Conservation (phyloP, 208 protist species). For the Trypanosoma boissoni region DNA sequence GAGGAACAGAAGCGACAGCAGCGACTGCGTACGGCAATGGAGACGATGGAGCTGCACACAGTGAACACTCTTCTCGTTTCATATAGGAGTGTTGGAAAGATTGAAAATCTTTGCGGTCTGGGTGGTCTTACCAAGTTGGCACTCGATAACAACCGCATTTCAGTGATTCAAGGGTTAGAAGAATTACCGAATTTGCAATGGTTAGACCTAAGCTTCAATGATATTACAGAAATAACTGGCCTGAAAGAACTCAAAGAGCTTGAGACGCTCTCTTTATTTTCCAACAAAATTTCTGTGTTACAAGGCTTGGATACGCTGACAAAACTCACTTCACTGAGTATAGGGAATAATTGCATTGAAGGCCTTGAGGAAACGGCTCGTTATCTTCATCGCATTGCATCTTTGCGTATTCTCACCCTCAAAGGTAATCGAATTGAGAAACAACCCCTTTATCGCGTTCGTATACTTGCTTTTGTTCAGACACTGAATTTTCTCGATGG, state of each 20-base stretch:
- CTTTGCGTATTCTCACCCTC: slow-evolving; percentile 85
- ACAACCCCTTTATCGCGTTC: slow-evolving; percentile 56
- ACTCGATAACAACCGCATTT: slow-evolving; percentile 95
- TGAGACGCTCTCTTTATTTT: slow-evolving; percentile 86
- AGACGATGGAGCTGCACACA: slow-evolving; percentile 47
- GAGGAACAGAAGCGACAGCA: slow-evolving; percentile 55
- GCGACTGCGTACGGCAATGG: slow-evolving; percentile 48
- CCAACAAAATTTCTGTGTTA: slow-evolving; percentile 81
- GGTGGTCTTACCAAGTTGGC: slow-evolving; percentile 88
- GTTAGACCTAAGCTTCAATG: slow-evolving; percentile 94
- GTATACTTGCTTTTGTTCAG: slow-evolving; percentile 72
- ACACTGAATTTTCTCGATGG: slow-evolving; percentile 73
- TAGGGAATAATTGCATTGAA: slow-evolving; percentile 92
- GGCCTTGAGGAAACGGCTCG: slow-evolving; percentile 80
- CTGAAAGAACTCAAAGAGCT: slow-evolving; percentile 82
- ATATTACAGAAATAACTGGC: slow-evolving; percentile 89
- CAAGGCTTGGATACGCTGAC: slow-evolving; percentile 63
- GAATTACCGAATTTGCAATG: slow-evolving; percentile 78
- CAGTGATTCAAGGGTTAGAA: slow-evolving; percentile 87
- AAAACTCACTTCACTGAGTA: slow-evolving; percentile 83
- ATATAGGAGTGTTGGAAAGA: slow-evolving; percentile 65
- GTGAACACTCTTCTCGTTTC: slow-evolving; percentile 74
- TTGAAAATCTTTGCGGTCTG: slow-evolving; percentile 90
- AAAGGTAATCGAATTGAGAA: slow-evolving; percentile 60
- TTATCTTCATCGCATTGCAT: slow-evolving; percentile 71